Evolutionary conservation across 345 rosid genomes (phyloP).

Genomic region (Brassica juncea): DNA sequence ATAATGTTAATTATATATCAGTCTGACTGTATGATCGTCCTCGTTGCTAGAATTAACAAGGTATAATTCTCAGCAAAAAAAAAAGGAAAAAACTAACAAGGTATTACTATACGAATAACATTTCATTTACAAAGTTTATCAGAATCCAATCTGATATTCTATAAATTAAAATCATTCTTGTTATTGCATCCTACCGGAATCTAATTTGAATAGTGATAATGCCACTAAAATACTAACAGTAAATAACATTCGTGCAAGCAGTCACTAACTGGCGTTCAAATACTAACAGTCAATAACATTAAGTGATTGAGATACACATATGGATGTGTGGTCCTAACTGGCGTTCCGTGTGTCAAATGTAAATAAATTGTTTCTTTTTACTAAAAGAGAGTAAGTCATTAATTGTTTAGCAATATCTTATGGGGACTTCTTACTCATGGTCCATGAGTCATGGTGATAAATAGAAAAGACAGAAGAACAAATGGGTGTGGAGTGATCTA

Average conservation of each 20-base stretch:
- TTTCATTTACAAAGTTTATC: not conserved
- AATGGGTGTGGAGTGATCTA: slow-evolving; percentile 27
- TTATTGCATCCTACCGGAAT: not conserved
- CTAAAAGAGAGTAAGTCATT: slow-evolving; percentile 7
- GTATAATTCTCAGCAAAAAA: not conserved
- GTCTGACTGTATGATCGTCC: not conserved
- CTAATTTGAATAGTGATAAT: not conserved
- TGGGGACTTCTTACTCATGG: not conserved
- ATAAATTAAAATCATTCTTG: not conserved
- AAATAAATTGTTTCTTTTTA: not conserved
- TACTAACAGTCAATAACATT: not conserved
- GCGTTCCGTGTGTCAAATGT: slow-evolving; percentile 17
- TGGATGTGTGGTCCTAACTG: slow-evolving; percentile 17
- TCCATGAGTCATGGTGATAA: not conserved
- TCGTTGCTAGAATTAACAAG: not conserved
- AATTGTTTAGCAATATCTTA: slow-evolving; percentile 22
- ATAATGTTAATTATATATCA: not conserved
- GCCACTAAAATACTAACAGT: not conserved
- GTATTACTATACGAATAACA: not conserved
- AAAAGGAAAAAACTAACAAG: not conserved
- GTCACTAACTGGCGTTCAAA: not conserved
- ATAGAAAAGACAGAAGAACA: not conserved
- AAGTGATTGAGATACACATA: not conserved
- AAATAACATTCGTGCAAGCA: not conserved
- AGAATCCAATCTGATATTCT: not conserved